Evolutionary conservation across 805 yeast species (phyloP).

Genomic region (Cyberlindnera petersonii): DNA sequence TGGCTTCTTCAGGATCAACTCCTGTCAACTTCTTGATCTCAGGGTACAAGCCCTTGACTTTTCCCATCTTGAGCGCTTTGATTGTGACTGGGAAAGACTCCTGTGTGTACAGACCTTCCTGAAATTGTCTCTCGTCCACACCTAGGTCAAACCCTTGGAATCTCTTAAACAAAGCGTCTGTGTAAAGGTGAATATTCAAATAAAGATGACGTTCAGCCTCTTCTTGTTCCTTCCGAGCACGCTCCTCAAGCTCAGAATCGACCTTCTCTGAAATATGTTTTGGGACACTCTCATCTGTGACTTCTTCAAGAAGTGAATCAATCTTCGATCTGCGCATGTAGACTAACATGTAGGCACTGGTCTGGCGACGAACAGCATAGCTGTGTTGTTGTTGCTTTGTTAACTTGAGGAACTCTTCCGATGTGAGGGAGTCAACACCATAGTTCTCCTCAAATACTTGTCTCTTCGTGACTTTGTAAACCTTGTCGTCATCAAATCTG

Average conservation of each 20-base stretch:
- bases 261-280: slow-evolving; percentile 63
- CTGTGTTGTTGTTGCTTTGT: slow-evolving; percentile 59
- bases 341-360: slow-evolving; percentile 96
- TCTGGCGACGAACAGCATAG: slow-evolving; percentile 69
- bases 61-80: slow-evolving; percentile 53
- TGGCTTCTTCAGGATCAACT: slow-evolving; percentile 35
- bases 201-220: slow-evolving; percentile 69
- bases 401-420: slow-evolving; percentile 45
- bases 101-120: slow-evolving; percentile 43
- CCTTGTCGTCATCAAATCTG: slow-evolving; percentile 93
- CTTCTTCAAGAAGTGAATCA: slow-evolving; percentile 55
- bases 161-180: slow-evolving; percentile 48
- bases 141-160: slow-evolving; percentile 76
- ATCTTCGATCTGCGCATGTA: slow-evolving; percentile 68
- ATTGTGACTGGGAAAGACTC: slow-evolving; percentile 45
- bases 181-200: slow-evolving; percentile 52
- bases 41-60: slow-evolving; percentile 47
- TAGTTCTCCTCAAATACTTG: slow-evolving; percentile 92
- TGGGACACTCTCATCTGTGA: slow-evolving; percentile 57
- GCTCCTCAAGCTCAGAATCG: slow-evolving; percentile 56
- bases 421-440: slow-evolving; percentile 67
- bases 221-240: slow-evolving; percentile 50
- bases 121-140: slow-evolving; percentile 49
- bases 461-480: slow-evolving; percentile 75
- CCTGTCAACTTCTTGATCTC: slow-evolving; percentile 45